Evolutionary conservation across 345 rosid species (phyloP), one percentile per base, ranked within the genome.

Genomic region (Bruguiera gymnorhiza): DNA sequence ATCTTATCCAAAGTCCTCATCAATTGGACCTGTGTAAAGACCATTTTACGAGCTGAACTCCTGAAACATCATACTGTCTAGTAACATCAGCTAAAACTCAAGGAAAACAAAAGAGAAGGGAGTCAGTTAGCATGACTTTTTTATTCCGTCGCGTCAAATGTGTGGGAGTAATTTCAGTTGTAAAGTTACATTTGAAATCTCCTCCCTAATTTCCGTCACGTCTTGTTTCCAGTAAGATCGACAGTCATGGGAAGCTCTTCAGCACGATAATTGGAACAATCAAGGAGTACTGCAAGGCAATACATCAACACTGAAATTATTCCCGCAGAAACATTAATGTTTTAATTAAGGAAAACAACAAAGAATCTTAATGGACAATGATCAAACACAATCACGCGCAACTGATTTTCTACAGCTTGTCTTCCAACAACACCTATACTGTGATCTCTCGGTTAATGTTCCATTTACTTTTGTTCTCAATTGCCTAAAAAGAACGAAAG

Each of bases 21-120:
- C 83, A 95, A 55, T 79, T 86, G 97, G 78, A 90, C 93, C 50
- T 89, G 83, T 36, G 97, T 89, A 13, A 93, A 91, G 63, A 95
- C 86, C 99, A 95, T 90, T 75, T 95, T 95, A 74, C 96, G 87
- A 37, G 99, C 96, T 18, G 97, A 89, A 66, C 90, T 95, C 89
- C 98, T 89, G 83, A 59, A 78, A 48, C 65, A 61, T 32, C 60
- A 54, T 36, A 29, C 16, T 57, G 61, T 48, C 61, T 24, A 26
- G 31, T 18, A 63, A 63, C 66, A 43, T 6, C 18, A 19, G 8
- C 53, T 37, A 74, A 15, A 65, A 65, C 31, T 58, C 23, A 27
- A 27, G 29, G 9, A 60, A 63, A 66, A 32, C 6, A 34, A 69
- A 58, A 36, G 56, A 24, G 24, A 19, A 36, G 27, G 66, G 55